Evolutionary conservation across 768 basidiomycete genomes (phyloP), one percentile per base, ranked within the genome.

Genomic region (Boletales sp.): DNA sequence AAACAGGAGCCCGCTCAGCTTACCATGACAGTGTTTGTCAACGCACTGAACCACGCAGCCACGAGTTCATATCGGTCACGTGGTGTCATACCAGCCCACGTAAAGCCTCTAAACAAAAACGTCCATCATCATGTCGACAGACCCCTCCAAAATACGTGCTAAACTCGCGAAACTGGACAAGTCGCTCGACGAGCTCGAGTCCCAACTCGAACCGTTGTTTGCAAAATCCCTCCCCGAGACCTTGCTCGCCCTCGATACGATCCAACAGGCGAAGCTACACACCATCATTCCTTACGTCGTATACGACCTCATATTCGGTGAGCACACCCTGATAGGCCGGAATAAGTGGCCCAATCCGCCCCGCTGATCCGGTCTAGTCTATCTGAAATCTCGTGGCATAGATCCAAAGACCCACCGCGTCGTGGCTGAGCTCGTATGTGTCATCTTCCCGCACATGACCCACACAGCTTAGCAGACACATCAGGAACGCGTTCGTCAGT

Each of bases 231-330:
- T 93, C 13, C 78, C 83, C 6, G 86, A 90, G 56, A 81, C 83
- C 0, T 62, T 84, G 14, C 67, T 84, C 19, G 73, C 73, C 12
- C 74, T 91, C 21, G 83, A 88, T 52, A 80, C 82, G 8, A 72
- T 93, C 18, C 84, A 90, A 51, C 87, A 90, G 59, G 90, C 90
- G 21, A 90, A 91, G 66, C 67, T 92, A 3, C 87, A 93, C 54
- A 83, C 84, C 6, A 72, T 82, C 32, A 62, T 93, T 38, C 87
- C 89, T n/a, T 93, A 93, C 67, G 74, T 90, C 29, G 76, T 87
- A 4, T 90, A 93, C 61, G 90, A 92, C 66, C 76, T 94, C 10
- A 71, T 91, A n/a, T 91, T 90, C 69, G 84, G 91, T 91, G 54
- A 55, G 84, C 72, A 5, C n/a, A 7, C 21, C 3, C 19, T 5